Conservation (phyloP, 208 protist species). For the Trypanosoma boissoni region DNA sequence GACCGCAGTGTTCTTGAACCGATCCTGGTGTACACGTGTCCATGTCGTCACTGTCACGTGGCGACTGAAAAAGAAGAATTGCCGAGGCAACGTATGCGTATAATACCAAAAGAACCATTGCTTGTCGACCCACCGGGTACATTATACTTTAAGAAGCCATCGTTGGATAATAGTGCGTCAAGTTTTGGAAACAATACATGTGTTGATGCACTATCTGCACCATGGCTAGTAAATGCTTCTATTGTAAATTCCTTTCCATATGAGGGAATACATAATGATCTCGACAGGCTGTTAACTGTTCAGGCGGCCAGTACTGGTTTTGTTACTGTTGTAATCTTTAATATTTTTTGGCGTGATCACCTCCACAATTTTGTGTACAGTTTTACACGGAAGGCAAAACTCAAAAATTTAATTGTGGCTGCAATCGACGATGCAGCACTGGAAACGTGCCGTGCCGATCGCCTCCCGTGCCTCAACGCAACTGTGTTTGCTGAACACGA, state of each 20-base stretch:
- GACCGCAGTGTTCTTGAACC: not conserved
- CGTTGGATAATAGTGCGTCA: not conserved
- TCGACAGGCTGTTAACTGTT: slow-evolving; percentile 15
- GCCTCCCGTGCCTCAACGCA: slow-evolving; percentile 29
- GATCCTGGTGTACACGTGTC: slow-evolving; percentile 26
- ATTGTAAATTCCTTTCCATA: slow-evolving; percentile 19
- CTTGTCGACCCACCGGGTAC: not conserved
- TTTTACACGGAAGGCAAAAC: slow-evolving; percentile 18
- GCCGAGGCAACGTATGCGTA: not conserved
- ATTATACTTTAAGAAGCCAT: not conserved
- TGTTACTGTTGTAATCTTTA: slow-evolving; percentile 31
- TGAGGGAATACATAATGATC: slow-evolving; percentile 28
- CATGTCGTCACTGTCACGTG: slow-evolving; percentile 27
- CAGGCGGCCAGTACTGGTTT: slow-evolving; percentile 18
- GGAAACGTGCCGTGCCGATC: slow-evolving; percentile 15
- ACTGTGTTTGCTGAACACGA: slow-evolving; percentile 20
- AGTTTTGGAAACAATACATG: slow-evolving; percentile 4
- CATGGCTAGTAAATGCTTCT: slow-evolving; percentile 25
- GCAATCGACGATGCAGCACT: slow-evolving; percentile 23
- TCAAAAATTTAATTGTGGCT: slow-evolving; percentile 28
- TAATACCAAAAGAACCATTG: not conserved
- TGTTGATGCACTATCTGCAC: slow-evolving; percentile 18
- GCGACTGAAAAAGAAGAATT: not conserved
- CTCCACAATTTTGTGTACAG: slow-evolving; percentile 37
- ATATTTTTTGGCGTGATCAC: slow-evolving; percentile 33